phyloP scores from a whole-genome alignment of 1,284 basidiomycete species.

The Anthracocystis setariae region DNA sequence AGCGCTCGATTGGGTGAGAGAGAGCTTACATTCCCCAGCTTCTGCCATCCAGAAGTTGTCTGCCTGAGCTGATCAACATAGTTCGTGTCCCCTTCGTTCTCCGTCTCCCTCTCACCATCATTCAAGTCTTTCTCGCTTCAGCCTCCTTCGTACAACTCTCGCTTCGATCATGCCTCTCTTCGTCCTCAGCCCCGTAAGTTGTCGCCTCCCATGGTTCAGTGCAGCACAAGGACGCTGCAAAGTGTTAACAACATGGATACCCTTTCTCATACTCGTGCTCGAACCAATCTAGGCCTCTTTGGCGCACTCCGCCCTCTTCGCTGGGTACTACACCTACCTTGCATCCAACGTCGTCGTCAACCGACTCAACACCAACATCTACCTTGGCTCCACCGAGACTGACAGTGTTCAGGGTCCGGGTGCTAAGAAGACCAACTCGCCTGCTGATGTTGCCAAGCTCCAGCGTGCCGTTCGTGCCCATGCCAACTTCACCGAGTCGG shows the following conservation, averaged over 20 bases:
- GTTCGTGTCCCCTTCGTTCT: no score
- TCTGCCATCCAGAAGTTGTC: no score
- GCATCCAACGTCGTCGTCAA: constrained; percentile 52
- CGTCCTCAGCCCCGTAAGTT: constrained; percentile 61
- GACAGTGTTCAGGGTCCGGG: constrained; percentile 33
- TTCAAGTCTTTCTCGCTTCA: background rate
- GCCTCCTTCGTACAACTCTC: background rate
- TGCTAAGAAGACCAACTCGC: constrained; percentile 21
- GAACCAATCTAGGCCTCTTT: constrained; percentile 59
- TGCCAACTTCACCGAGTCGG: constrained; percentile 63
- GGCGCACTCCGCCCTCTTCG: constrained; percentile 66
- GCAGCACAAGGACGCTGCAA: background rate
- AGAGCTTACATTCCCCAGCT: no score
- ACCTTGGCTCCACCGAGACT: constrained; percentile 47
- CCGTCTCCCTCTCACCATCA: constrained; percentile 17
- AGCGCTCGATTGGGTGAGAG: no score
- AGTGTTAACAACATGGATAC: constrained; percentile 6
- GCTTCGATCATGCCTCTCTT: constrained; percentile 66
- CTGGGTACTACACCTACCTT: constrained; percentile 65
- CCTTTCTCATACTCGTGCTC: background rate
- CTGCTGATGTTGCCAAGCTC: constrained; percentile 52
- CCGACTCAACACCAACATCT: constrained; percentile 59
- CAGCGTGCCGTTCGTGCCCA: constrained; percentile 60
- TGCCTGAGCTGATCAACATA: background rate
- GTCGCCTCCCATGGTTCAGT: background rate